Conservation (phyloP, 345 rosid species). For the Melaleuca alternifolia region DNA sequence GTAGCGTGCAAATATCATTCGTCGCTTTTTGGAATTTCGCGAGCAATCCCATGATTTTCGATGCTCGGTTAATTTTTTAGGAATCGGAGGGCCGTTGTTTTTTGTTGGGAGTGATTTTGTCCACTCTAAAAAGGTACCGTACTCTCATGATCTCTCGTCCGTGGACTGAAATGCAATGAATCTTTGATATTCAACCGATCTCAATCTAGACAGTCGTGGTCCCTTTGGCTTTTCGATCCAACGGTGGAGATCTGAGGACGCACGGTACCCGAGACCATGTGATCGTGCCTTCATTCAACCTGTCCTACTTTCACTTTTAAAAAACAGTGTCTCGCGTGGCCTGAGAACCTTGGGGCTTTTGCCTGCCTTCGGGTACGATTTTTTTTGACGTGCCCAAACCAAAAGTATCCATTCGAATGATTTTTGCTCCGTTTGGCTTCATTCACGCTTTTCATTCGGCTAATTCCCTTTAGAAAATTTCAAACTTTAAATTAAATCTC, state of each 20-base stretch:
- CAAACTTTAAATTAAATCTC: background rate
- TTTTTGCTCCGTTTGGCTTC: background rate
- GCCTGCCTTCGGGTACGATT: background rate
- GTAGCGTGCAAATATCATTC: too few species aligned
- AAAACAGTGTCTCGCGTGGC: background rate
- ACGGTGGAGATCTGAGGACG: background rate
- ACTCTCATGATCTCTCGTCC: background rate
- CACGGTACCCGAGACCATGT: background rate
- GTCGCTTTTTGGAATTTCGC: too few species aligned
- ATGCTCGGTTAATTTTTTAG: background rate
- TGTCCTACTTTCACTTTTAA: background rate
- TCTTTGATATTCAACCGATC: background rate
- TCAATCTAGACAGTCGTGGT: background rate
- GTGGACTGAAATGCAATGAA: background rate
- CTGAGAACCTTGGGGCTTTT: background rate
- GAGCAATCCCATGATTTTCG: background rate
- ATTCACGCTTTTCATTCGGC: background rate
- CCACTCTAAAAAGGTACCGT: fast-evolving
- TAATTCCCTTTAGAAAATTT: background rate
- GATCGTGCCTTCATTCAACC: background rate
- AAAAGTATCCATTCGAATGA: background rate
- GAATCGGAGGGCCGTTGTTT: background rate
- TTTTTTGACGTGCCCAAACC: background rate
- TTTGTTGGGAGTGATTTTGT: fast-evolving
- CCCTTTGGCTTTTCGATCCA: background rate